A percentile compares a stretch with the other conserved stretches of the same genome.
These are phyloP conservation scores for Daldinia sp. DNA, from an alignment of 2,329 filamentous ascomycete genomes.

Conservation along the genomic window DNA sequence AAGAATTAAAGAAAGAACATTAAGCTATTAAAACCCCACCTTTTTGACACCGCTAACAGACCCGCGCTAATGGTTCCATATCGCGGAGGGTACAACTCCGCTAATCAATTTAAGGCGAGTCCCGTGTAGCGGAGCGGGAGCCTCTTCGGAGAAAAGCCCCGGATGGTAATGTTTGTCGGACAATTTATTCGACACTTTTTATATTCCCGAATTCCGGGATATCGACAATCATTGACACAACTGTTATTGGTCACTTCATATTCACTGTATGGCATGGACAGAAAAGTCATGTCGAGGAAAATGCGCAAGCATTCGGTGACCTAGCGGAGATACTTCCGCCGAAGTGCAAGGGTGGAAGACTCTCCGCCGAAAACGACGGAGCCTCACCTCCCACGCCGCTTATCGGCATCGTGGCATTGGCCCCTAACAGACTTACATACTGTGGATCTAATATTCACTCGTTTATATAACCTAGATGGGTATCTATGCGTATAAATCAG, in stretches of 20 bases:
- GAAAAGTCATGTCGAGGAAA: not conserved
- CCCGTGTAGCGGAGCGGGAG: slow-evolving; percentile 32
- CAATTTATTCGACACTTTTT: not conserved
- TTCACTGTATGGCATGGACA: not conserved
- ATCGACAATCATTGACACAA: not conserved
- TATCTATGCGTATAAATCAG: not conserved
- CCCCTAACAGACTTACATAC: not conserved
- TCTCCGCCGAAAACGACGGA: slow-evolving; percentile 42
- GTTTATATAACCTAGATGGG: not conserved
- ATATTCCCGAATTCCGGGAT: not conserved
- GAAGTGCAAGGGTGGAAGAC: slow-evolving; percentile 37
- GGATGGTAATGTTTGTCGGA: slow-evolving; percentile 5
- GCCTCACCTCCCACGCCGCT: slow-evolving; percentile 36
- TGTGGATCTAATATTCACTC: not conserved
- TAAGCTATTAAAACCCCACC: slow-evolving; percentile 13
- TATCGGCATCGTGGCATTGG: slow-evolving; percentile 25
- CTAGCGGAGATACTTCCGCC: slow-evolving; percentile 23
- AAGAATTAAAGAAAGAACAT: not conserved
- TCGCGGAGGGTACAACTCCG: slow-evolving; percentile 42
- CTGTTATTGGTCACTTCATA: not conserved
- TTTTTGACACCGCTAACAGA: slow-evolving; percentile 9
- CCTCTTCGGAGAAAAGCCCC: slow-evolving; percentile 24
- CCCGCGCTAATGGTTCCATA: slow-evolving; percentile 34
- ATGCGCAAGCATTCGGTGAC: not conserved
- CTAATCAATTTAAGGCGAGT: slow-evolving; percentile 37